phyloP scores from a whole-genome alignment of 2,329 filamentous ascomycete genomes.

The Teratosphaeria gauchensis region DNA sequence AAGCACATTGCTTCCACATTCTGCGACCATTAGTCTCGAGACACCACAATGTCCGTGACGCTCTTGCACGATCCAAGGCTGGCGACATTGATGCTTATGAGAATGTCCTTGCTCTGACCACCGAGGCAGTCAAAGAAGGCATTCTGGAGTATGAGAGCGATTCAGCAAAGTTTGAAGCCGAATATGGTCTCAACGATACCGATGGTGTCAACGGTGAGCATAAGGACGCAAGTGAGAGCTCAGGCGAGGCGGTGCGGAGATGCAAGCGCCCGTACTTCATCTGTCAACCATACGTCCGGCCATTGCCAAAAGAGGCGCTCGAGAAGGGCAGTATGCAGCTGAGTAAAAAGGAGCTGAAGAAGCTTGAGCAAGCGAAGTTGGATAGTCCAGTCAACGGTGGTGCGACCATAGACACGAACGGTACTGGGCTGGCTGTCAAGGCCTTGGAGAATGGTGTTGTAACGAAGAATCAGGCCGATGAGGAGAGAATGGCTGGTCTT shows the following conservation, averaged over 20 bases:
- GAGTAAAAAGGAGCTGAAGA: constrained; percentile 23
- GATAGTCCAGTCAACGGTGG: neutral
- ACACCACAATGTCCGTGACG: constrained; percentile 76
- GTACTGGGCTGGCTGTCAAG: neutral
- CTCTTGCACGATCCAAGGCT: constrained; percentile 58
- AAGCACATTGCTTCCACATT: constrained; percentile 88
- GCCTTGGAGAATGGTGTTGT: neutral
- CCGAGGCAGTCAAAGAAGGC: constrained; percentile 62
- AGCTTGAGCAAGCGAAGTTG: constrained; percentile 16
- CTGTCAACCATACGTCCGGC: constrained; percentile 76
- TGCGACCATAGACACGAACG: neutral
- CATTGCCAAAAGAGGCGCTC: constrained; percentile 72
- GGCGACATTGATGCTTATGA: constrained; percentile 73
- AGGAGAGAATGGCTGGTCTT: constrained; percentile 20
- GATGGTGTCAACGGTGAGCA: neutral
- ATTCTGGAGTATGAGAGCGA: constrained; percentile 54
- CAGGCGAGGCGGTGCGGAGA: constrained; percentile 54
- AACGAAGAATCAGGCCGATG: constrained; percentile 17
- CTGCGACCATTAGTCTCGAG: constrained; percentile 69
- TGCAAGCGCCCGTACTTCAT: constrained; percentile 85
- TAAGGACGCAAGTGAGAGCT: constrained; percentile 18
- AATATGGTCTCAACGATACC: constrained; percentile 14
- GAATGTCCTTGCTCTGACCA: constrained; percentile 63
- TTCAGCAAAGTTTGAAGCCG: constrained; percentile 26
- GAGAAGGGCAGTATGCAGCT: constrained; percentile 26